Evolutionary conservation across 2,329 filamentous ascomycete genomes (phyloP).

Genomic region (Fusarium sp.): DNA sequence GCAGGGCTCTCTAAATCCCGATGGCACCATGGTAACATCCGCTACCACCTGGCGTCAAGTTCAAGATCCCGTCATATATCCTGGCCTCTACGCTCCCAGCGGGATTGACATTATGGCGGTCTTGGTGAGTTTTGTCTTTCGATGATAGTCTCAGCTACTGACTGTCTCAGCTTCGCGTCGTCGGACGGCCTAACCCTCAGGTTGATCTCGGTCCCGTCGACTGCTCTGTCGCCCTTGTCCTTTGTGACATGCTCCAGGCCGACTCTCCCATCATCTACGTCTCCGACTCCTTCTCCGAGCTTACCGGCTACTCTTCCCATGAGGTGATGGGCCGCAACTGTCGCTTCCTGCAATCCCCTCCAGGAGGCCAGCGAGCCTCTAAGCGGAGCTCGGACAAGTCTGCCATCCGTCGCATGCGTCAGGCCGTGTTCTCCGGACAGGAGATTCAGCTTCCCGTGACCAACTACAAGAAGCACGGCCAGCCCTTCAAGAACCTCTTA

Average conservation of each 20-base stretch:
- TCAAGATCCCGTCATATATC: conserved; percentile 64
- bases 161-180: conserved; percentile 66
- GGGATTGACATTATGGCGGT: conserved; percentile 68
- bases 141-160: conserved; percentile 8
- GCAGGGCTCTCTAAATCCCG: conserved; percentile 33
- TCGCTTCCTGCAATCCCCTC: conserved; percentile 84
- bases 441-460: conserved; percentile 69
- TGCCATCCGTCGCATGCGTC: conserved; percentile 66
- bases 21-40: conserved; percentile 31
- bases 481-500: conserved; percentile 83
- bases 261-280: conserved; percentile 87
- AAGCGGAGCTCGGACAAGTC: conserved; percentile 54
- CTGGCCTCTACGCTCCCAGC: conserved; percentile 66
- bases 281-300: conserved; percentile 80
- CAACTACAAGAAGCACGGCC: conserved; percentile 86
- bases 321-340: conserved; percentile 87
- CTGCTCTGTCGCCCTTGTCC: conserved; percentile 83
- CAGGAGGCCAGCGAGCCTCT: conserved; percentile 55
- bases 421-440: conserved; percentile 56
- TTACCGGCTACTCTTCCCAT: conserved; percentile 81
- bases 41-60: conserved; percentile 43
- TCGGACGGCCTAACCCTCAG: conserved; percentile 76
- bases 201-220: conserved; percentile 87
- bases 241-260: conserved; percentile 80
- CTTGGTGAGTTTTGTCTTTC: conserved; percentile 54